phyloP scores from a whole-genome alignment of 2,329 filamentous ascomycete genomes.

The Tricladium varicosporioides region DNA sequence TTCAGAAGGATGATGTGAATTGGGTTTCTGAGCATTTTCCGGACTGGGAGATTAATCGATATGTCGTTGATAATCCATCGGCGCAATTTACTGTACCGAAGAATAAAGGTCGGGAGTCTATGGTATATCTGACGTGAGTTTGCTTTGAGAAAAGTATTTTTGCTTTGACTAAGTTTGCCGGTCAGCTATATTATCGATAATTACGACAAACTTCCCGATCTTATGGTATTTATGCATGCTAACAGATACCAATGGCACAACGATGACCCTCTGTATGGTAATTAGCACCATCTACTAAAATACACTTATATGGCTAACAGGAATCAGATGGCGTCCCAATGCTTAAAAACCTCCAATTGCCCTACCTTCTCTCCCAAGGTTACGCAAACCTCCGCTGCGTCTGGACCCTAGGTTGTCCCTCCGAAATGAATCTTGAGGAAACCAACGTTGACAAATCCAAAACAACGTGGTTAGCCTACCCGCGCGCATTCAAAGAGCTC shows the following conservation, averaged over 20 bases:
- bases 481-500: conserved; percentile 41
- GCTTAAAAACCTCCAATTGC: conserved; percentile 47
- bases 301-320: not conserved
- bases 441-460: conserved; percentile 37
- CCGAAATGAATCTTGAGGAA: conserved; percentile 40
- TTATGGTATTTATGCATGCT: conserved; percentile 34
- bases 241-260: conserved; percentile 44
- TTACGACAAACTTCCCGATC: conserved; percentile 47
- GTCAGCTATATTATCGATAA: conserved; percentile 57
- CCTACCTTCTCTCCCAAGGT: conserved; percentile 48
- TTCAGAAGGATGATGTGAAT: conserved; percentile 33
- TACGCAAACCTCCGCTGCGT: conserved; percentile 60
- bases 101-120: conserved; percentile 38
- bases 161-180: conserved; percentile 40
- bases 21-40: conserved; percentile 44
- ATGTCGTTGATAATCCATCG: conserved; percentile 20
- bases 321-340: conserved; percentile 52
- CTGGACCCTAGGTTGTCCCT: conserved; percentile 53
- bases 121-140: conserved; percentile 37
- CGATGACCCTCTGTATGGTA: conserved; percentile 20
- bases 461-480: conserved; percentile 42
- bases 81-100: conserved; percentile 46
- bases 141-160: not conserved
- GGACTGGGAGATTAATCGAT: conserved; percentile 25
- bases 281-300: not conserved